Evolutionary conservation across 805 yeast genomes (phyloP), one percentile per base, ranked within the genome.

Genomic region (Zygotorulaspora sp.): DNA sequence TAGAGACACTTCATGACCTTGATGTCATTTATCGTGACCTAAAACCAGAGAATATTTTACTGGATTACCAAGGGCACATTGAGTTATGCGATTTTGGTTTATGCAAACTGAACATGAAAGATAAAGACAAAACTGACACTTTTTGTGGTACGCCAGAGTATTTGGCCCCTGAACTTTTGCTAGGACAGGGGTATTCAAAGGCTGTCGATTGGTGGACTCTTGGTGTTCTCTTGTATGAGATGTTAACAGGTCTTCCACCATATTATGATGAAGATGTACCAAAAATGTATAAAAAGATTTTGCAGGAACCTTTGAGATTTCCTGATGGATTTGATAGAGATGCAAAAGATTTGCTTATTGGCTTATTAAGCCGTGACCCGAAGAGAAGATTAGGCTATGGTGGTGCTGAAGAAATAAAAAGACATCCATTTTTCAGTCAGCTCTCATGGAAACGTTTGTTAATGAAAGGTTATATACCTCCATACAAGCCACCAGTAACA

Each of bases 101-200:
- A 30, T 92, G 97, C 68, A 92, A 92, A 65, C 75, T 92, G 53
- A 87, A 92, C 67, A 92, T 92, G 98, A 77, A 80, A 49, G 77
- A 81, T 51, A 82, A 84, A 44, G 96, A 88, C 53, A 84, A 84
- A 62, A 81, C 87, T 1, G 83, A 82, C 53, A 92, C 98, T 0
- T 92, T 92, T 61, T 92, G 98, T 65, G 98, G 98, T 27, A 92
- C 98, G 0, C 97, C 97, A 0, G 97, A 92, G 63, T 92, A 92
- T 62, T 70, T 92, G 49, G 96, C 97, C 1, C 98, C 98, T 1
- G 98, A 92, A 63, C 69, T 92, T 50, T 68, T 92, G 33, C 68
- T 88, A 52, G 92, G 94, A 33, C 88, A 85, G 58, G 97, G 97
- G 1, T 92, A 92, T 63, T 88, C 97, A 2, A 80, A 95, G 61